A percentile compares a stretch with the other conserved stretches of the same genome.
Evolutionary conservation across 2,329 filamentous ascomycete species (phyloP).

Genomic region (Nannizziopsis barbatae): DNA sequence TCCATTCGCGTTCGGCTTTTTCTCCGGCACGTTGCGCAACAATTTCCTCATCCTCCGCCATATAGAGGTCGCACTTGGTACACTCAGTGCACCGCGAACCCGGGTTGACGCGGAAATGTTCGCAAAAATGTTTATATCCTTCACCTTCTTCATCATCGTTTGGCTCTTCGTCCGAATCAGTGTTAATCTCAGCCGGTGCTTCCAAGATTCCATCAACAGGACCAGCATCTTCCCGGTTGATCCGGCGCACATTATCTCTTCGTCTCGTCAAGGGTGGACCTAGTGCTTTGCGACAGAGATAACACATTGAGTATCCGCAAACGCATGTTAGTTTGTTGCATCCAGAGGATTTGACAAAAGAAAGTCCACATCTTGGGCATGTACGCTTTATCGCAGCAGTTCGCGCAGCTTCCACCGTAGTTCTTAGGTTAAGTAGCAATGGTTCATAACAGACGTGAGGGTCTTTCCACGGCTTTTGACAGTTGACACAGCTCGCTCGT

Average conservation of each 20-base stretch:
- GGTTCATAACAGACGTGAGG: slow-evolving; percentile 85
- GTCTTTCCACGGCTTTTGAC: slow-evolving; percentile 72
- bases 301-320: slow-evolving; percentile 97
- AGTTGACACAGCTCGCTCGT: slow-evolving; percentile 67
- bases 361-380: slow-evolving; percentile 80
- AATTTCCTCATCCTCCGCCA: slow-evolving; percentile 60
- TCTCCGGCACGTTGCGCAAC: slow-evolving; percentile 58
- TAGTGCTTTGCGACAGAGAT: slow-evolving; percentile 71
- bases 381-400: slow-evolving; percentile 90
- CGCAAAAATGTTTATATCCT: slow-evolving; percentile 89
- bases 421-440: slow-evolving; percentile 67
- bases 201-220: slow-evolving; percentile 8
- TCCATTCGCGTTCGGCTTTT: slow-evolving; percentile 62
- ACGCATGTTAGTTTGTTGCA: slow-evolving; percentile 96
- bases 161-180: slow-evolving; percentile 13
- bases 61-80: slow-evolving; percentile 62
- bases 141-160: slow-evolving; percentile 41
- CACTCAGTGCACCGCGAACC: slow-evolving; percentile 68
- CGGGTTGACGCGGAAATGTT: slow-evolving; percentile 78
- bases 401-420: slow-evolving; percentile 84
- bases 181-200: slow-evolving; percentile 10
- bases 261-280: slow-evolving; percentile 20
- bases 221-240: neutral
- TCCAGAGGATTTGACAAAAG: slow-evolving; percentile 83
- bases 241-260: neutral